phyloP scores from a whole-genome alignment of 371 early-diverging fungal species.

The Zancudomyces culisetae region DNA sequence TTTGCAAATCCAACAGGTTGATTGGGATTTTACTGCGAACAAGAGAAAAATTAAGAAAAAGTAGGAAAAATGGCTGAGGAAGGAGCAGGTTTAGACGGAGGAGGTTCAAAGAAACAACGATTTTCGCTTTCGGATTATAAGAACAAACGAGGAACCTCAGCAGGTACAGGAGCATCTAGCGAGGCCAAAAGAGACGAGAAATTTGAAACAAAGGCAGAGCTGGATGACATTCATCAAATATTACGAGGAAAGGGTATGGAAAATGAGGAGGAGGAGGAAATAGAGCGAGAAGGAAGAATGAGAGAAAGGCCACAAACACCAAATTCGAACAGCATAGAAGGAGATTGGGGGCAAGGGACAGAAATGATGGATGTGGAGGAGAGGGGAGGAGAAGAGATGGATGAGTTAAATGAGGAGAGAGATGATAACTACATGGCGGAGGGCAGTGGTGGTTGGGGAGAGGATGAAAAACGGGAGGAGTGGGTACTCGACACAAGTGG shows the following conservation, averaged over 20 bases:
- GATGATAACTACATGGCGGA: neutral
- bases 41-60: neutral
- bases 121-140: slow-evolving; percentile 25
- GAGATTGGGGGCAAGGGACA: neutral
- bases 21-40: neutral
- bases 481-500: slow-evolving; percentile 2
- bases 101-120: slow-evolving; percentile 6
- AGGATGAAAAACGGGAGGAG: slow-evolving; percentile 5
- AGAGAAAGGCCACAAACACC: neutral
- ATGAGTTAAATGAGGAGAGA: neutral
- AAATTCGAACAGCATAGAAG: neutral
- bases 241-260: slow-evolving; percentile 7
- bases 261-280: neutral
- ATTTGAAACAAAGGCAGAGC: slow-evolving; percentile 18
- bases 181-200: slow-evolving; percentile 3
- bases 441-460: neutral
- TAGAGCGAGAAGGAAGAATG: neutral
- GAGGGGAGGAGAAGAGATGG: slow-evolving; percentile 1
- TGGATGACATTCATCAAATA: slow-evolving; percentile 22
- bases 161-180: neutral
- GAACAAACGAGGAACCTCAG: slow-evolving; percentile 17
- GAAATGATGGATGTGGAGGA: neutral
- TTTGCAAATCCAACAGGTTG: neutral
- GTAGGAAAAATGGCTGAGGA: neutral
- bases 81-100: neutral